Conservation (phyloP, 257 asterid species). For the Solanum raphanifolium region DNA sequence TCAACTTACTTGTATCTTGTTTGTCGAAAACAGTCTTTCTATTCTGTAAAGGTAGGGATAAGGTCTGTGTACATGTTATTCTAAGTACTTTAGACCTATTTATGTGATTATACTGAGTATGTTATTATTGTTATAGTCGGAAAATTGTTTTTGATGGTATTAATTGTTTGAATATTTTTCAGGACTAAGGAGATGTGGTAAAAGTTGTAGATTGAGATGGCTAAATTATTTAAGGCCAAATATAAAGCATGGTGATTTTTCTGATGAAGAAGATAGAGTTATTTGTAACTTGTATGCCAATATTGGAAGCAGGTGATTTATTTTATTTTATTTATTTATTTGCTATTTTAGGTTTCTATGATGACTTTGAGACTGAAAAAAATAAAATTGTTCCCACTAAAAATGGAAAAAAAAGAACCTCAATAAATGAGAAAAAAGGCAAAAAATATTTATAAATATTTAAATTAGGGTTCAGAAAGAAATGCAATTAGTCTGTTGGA, state of each 20-base stretch:
- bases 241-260: constrained; percentile 76
- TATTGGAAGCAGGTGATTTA: constrained; percentile 82
- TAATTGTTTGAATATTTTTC: not conserved
- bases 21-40: not conserved
- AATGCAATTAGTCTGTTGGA: not conserved
- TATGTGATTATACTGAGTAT: not conserved
- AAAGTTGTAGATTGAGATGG: constrained; percentile 94
- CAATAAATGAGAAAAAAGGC: not conserved
- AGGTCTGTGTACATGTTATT: not conserved
- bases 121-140: not conserved
- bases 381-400: not conserved
- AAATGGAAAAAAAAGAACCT: constrained; percentile 6
- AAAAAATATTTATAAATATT: not conserved
- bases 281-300: constrained; percentile 65
- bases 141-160: not conserved
- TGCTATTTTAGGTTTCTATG: not conserved
- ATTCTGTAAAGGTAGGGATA: not conserved
- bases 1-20: not conserved
- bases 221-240: constrained; percentile 82
- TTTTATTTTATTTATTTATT: not conserved
- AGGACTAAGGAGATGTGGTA: constrained; percentile 85
- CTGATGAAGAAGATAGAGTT: constrained; percentile 75
- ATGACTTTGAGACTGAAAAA: constrained; percentile 7
- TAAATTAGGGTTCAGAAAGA: not conserved
- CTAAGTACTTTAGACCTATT: not conserved